Percentiles rank a stretch among this genome's conserved stretches.
phyloP scores from a whole-genome alignment of 441 rosid species.

The Manihot esculenta region DNA sequence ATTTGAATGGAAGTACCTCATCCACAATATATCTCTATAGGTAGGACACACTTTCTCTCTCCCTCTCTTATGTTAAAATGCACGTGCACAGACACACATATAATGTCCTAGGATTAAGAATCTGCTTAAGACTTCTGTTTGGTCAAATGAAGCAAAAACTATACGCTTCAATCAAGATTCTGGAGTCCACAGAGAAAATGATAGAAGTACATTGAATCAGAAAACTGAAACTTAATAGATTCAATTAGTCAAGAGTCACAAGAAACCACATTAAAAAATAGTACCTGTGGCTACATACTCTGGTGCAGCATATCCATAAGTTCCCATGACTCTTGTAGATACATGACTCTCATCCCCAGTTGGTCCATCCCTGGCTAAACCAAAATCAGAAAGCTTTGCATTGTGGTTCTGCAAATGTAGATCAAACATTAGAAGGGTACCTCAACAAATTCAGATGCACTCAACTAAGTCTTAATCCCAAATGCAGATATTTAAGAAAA shows the following conservation, averaged over 20 bases:
- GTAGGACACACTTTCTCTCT: too few species aligned
- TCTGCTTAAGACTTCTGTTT: not conserved
- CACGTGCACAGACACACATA: not conserved
- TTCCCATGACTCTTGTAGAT: slow-evolving; percentile 77
- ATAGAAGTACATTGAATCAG: not conserved
- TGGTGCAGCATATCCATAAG: slow-evolving; percentile 83
- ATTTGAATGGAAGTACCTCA: not conserved
- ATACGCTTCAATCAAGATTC: not conserved
- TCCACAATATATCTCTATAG: not conserved
- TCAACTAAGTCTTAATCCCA: not conserved
- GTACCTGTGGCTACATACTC: slow-evolving; percentile 73
- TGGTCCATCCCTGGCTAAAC: slow-evolving; percentile 82
- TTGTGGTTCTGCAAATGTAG: slow-evolving; percentile 52
- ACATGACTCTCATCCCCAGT: slow-evolving; percentile 73
- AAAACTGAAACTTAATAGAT: not conserved
- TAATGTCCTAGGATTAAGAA: not conserved
- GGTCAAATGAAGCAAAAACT: not conserved
- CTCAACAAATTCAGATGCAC: not conserved
- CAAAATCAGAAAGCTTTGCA: slow-evolving; percentile 88
- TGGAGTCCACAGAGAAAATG: not conserved
- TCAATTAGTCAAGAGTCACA: not conserved
- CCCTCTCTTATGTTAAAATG: not conserved
- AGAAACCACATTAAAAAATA: not conserved
- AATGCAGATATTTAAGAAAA: not conserved
- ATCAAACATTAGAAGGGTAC: not conserved